Percentiles rank a stretch among this genome's conserved stretches.
These are phyloP conservation scores for Abortiporus biennis DNA, from an alignment of 1,284 basidiomycete species.

Conservation along the genomic window DNA sequence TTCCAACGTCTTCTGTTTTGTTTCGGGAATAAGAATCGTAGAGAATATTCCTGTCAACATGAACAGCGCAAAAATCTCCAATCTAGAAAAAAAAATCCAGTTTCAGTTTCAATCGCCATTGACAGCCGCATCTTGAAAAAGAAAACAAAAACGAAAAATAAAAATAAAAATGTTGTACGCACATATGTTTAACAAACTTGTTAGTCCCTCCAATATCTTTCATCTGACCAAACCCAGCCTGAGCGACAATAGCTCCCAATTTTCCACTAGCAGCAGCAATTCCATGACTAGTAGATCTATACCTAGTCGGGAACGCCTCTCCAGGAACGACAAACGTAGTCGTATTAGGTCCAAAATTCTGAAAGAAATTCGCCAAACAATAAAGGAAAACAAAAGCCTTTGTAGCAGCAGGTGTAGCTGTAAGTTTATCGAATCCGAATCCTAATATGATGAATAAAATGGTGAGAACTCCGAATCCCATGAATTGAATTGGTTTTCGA, in stretches of 20 bases:
- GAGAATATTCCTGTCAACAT: constrained; percentile 58
- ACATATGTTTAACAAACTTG: constrained; percentile 23
- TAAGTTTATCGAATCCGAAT: not conserved
- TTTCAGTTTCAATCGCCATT: constrained; percentile 4
- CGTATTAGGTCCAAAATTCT: constrained; percentile 65
- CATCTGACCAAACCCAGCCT: constrained; percentile 44
- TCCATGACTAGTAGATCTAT: constrained; percentile 67
- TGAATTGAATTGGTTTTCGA: constrained; percentile 22
- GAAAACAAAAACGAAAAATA: not conserved
- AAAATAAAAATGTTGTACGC: not conserved
- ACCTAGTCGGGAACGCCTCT: constrained; percentile 66
- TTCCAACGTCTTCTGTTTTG: constrained; percentile 50
- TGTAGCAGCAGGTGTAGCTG: not conserved
- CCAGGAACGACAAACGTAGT: constrained; percentile 71
- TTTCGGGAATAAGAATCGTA: constrained; percentile 59
- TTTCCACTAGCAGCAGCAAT: constrained; percentile 67
- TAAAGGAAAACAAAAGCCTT: constrained; percentile 55
- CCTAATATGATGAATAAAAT: constrained; percentile 41
- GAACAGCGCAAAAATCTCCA: constrained; percentile 53
- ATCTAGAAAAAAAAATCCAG: constrained; percentile 17
- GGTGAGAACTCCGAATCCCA: constrained; percentile 51
- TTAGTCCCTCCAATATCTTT: constrained; percentile 14
- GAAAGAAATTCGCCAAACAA: constrained; percentile 53
- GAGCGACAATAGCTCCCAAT: constrained; percentile 63
- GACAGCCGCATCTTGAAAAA: no score